phyloP scores from a whole-genome alignment of 225 moss, liverwort and hornwort species.

The Physcomitrellopsis africana region DNA sequence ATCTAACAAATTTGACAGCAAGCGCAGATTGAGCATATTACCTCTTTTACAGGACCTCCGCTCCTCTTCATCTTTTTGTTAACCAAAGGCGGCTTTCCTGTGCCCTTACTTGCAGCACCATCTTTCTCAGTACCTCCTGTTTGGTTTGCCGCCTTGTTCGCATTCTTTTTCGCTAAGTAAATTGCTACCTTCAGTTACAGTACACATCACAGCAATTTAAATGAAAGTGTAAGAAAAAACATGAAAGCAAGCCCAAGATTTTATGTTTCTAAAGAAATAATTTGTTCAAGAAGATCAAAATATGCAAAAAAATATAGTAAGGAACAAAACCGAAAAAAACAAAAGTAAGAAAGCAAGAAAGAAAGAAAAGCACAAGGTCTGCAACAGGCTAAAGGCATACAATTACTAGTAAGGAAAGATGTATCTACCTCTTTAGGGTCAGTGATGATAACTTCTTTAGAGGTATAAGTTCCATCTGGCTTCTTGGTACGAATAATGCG shows the following conservation, averaged over 20 bases:
- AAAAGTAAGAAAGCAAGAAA: too few relatives aligned
- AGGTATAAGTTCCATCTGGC: conserved; percentile 85
- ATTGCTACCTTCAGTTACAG: conserved; percentile 66
- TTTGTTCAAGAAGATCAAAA: conserved; percentile 7
- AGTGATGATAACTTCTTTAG: conserved; percentile 84
- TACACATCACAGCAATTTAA: conserved; percentile 8
- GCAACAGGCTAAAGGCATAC: not conserved
- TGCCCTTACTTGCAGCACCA: conserved; percentile 60
- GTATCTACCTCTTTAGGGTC: conserved; percentile 88
- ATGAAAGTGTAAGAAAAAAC: not conserved
- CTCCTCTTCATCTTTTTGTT: conserved; percentile 73
- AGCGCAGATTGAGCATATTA: conserved; percentile 31
- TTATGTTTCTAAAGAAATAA: not conserved
- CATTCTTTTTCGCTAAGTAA: conserved; percentile 93
- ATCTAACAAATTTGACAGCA: not conserved
- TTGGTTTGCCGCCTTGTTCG: conserved; percentile 58
- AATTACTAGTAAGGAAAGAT: not conserved
- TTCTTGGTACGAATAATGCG: conserved; percentile 81
- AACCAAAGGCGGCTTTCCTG: conserved; percentile 52
- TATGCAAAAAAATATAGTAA: not conserved
- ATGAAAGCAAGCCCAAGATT: too few relatives aligned
- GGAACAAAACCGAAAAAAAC: not conserved
- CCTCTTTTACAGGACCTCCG: conserved; percentile 59
- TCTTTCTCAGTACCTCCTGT: conserved; percentile 67
- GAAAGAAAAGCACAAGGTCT: too few relatives aligned